phyloP scores from a whole-genome alignment of 129 eudicot species.

The Pulicaria dysenterica region DNA sequence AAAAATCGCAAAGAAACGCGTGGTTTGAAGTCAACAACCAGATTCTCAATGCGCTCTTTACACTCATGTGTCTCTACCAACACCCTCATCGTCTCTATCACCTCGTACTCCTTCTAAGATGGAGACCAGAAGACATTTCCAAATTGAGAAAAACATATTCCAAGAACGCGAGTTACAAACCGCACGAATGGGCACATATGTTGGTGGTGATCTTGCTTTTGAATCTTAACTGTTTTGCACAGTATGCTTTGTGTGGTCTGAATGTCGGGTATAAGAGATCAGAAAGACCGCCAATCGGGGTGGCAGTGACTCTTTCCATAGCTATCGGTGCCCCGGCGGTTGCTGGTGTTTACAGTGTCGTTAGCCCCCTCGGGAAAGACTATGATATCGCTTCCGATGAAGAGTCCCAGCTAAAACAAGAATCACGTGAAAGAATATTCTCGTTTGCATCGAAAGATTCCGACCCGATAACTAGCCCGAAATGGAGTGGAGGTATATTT shows the following conservation, averaged over 20 bases:
- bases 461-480: conserved; percentile 37
- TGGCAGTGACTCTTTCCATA: conserved; percentile 43
- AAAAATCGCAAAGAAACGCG: conserved; percentile 52
- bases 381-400: conserved; percentile 43
- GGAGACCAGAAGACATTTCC: conserved; percentile 46
- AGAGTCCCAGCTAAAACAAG: conserved; percentile 36
- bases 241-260: conserved; percentile 59
- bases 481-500: conserved; percentile 58
- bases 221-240: conserved; percentile 59
- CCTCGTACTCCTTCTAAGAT: conserved; percentile 50
- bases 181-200: conserved; percentile 65
- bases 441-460: conserved; percentile 36
- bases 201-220: conserved; percentile 50
- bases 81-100: conserved; percentile 64
- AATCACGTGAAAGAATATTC: conserved; percentile 36
- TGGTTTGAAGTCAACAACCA: conserved; percentile 75
- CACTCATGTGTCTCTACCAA: conserved; percentile 65
- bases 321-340: conserved; percentile 59
- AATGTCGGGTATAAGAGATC: conserved; percentile 54
- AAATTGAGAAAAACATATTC: conserved; percentile 45
- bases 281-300: conserved; percentile 53
- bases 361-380: conserved; percentile 68
- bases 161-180: conserved; percentile 58
- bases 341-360: conserved; percentile 50
- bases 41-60: conserved; percentile 58